Evolutionary conservation across 176 grass and related monocot genomes (phyloP), one percentile per base, ranked within the genome.

Genomic region (Aegilops tauschii): DNA sequence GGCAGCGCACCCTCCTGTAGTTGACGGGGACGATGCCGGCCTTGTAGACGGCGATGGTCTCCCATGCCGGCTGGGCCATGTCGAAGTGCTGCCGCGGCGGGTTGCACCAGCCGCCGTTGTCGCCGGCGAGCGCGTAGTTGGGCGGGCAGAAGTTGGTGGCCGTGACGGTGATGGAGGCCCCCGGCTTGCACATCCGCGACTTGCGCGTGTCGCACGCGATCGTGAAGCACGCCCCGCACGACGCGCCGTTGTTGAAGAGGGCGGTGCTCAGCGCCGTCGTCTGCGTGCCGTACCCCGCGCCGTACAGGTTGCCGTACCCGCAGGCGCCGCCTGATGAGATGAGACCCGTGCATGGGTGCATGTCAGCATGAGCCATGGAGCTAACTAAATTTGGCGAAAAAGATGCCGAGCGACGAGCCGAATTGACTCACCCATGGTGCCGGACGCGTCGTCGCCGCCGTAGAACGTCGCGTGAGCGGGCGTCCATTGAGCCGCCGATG

Each of bases 91-190:
- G 89, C 13, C 88, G 82, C 0, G 95, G 95, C 52, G 95, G 90
- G 83, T 97, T 97, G 90, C 95, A 97, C 95, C 95, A 97, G 11
- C 95, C 95, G 47, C 95, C 95, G 20, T 69, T 14, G 87, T 93
- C 14, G 21, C 73, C 32, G 3, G 94, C 1, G 0, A 91, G 84
- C 42, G 89, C 89, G 62, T 92, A 94, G 89, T 99, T 99, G 0
- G 97, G 97, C 3, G 97, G 90, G 88, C 97, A 99, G 86, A 99
- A 99, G 77, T 99, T 99, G 80, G 97, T 99, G 31, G 90, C 94
- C 1, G 97, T 99, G 82, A 99, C 90, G 80, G 81, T 90, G 88
- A 86, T 44, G 18, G 89, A 11, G 2, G 23, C 30, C 3, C 89
- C 44, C 0, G 80, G 74, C 80, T 79, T 90, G 84, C 89, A 90